Evolutionary conservation across 2,329 filamentous ascomycete species (phyloP).

Genomic region (Colletotrichum karsti): DNA sequence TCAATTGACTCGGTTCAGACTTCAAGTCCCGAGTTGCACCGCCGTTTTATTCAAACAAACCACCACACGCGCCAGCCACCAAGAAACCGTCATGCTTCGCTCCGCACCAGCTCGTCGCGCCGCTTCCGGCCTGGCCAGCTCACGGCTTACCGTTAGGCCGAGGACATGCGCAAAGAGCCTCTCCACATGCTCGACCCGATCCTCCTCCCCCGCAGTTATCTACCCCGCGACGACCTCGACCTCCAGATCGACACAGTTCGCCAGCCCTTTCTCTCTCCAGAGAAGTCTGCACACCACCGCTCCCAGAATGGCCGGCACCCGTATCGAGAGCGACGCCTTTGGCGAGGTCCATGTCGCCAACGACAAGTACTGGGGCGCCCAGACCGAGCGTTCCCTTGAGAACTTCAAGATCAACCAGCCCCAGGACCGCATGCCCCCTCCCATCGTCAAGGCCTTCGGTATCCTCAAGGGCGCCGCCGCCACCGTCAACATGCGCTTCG

Average conservation of each 20-base stretch:
- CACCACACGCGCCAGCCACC: constrained; percentile 1
- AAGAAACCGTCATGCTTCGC: constrained; percentile 23
- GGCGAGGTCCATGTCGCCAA: constrained; percentile 91
- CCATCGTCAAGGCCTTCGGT: constrained; percentile 92
- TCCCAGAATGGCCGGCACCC: constrained; percentile 61
- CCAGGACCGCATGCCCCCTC: constrained; percentile 96
- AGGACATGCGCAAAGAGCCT: constrained; percentile 28
- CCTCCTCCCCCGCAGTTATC: constrained; percentile 23
- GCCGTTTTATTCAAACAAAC: constrained; percentile 1
- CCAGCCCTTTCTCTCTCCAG: constrained; percentile 20
- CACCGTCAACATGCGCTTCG: constrained; percentile 93
- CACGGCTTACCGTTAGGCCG: constrained; percentile 26
- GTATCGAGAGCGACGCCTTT: constrained; percentile 97
- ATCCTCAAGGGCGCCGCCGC: constrained; percentile 97
- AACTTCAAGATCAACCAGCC: constrained; percentile 99
- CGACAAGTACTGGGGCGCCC: constrained; percentile 98
- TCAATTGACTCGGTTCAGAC: constrained; percentile 8
- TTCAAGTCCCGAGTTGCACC: neutral
- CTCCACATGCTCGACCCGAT: constrained; percentile 28
- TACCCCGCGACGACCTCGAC: constrained; percentile 25
- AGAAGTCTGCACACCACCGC: constrained; percentile 52
- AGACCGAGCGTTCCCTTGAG: constrained; percentile 93
- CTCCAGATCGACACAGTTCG: constrained; percentile 15
- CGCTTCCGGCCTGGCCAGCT: constrained; percentile 27
- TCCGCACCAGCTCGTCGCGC: constrained; percentile 27